phyloP scores from a whole-genome alignment of 805 yeast species.

The Hanseniaspora vineae region DNA sequence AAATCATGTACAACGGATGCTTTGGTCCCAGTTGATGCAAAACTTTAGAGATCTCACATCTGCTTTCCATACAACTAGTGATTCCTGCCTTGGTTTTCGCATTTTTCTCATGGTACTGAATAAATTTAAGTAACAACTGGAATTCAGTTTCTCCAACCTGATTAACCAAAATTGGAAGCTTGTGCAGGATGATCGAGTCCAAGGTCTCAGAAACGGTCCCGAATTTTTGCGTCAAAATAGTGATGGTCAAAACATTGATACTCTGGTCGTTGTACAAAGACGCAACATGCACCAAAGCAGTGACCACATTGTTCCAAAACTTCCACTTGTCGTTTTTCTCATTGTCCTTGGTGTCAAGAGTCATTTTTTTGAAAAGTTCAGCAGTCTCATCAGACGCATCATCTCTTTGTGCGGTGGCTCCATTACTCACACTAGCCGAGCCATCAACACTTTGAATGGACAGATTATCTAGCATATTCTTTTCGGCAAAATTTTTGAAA shows the following conservation, averaged over 20 bases:
- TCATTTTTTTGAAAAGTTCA: too few species aligned
- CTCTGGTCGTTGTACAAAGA: slow-evolving; percentile 54
- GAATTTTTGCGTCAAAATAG: slow-evolving; percentile 71
- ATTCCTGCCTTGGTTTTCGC: slow-evolving; percentile 34
- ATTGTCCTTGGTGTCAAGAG: neutral
- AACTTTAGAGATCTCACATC: slow-evolving; percentile 15
- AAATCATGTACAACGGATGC: slow-evolving; percentile 39
- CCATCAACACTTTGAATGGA: neutral
- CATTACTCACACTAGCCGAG: neutral
- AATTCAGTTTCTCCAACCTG: slow-evolving; percentile 56
- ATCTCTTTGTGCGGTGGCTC: neutral
- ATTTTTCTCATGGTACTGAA: slow-evolving; percentile 34
- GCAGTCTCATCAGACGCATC: neutral
- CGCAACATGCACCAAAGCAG: slow-evolving; percentile 55
- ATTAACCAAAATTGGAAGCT: slow-evolving; percentile 51
- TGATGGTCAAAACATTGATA: slow-evolving; percentile 63
- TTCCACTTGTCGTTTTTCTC: neutral
- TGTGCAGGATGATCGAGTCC: slow-evolving; percentile 44
- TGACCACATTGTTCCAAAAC: slow-evolving; percentile 53
- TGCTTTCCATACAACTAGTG: neutral
- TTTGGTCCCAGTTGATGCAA: slow-evolving; percentile 18
- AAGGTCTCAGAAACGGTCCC: slow-evolving; percentile 35
- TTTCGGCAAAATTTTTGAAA: neutral
- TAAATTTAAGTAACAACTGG: slow-evolving; percentile 42
- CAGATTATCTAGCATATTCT: slow-evolving; percentile 1